These are phyloP conservation scores for Monosporascus sp. DNA, from an alignment of 2,329 filamentous ascomycete genomes.

Conservation along the genomic window DNA sequence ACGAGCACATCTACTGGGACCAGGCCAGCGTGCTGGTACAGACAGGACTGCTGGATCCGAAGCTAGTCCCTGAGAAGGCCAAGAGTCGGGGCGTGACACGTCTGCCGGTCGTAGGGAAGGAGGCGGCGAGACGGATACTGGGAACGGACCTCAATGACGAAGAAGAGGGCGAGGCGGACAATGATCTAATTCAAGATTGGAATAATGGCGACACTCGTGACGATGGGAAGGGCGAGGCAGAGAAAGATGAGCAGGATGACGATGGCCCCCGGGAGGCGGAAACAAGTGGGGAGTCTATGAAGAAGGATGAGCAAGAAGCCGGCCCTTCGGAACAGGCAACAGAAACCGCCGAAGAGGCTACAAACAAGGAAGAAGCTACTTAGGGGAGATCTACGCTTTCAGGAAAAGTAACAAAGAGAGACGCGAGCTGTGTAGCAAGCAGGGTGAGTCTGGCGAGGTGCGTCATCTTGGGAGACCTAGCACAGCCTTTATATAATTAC, in stretches of 20 bases:
- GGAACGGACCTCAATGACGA: conserved; percentile 28
- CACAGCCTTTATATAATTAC: no score
- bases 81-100: conserved; percentile 29
- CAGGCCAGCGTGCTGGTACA: conserved; percentile 60
- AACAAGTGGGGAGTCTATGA: not conserved
- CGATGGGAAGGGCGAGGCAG: not conserved
- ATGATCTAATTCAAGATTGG: conserved; percentile 34
- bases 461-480: no score
- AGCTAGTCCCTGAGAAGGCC: conserved; percentile 29
- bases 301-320: not conserved
- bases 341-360: no score
- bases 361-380: no score
- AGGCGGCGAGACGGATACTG: conserved; percentile 33
- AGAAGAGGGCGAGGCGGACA: conserved; percentile 39
- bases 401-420: no score
- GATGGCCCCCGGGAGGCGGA: not conserved
- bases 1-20: conserved; percentile 66
- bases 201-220: conserved; percentile 24
- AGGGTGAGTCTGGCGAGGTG: no score
- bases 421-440: no score
- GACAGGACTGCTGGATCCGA: conserved; percentile 47
- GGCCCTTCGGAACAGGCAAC: not conserved
- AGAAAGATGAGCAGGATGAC: not conserved
- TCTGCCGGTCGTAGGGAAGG: conserved; percentile 35
- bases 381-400: no score